Evolutionary conservation across 169 alveolate genomes (phyloP).

Genomic region (Plasmodium cynomolgi): DNA sequence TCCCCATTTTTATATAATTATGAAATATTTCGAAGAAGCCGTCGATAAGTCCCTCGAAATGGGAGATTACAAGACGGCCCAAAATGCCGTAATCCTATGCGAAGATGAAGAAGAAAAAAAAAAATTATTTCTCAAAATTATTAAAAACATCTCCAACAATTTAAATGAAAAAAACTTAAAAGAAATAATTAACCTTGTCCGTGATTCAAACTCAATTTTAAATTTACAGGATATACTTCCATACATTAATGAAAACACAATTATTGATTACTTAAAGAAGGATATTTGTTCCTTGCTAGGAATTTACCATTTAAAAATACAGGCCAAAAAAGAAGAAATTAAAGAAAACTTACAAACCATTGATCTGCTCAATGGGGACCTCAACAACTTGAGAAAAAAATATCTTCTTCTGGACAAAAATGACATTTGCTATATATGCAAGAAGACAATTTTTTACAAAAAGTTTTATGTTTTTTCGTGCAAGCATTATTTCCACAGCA

Average conservation of each 20-base stretch:
- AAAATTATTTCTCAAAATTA: constrained; percentile 73
- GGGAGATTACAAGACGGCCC: constrained; percentile 58
- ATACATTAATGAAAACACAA: constrained; percentile 63
- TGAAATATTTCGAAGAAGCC: constrained; percentile 76
- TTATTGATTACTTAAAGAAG: constrained; percentile 61
- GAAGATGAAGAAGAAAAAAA: constrained; percentile 77
- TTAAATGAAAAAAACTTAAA: constrained; percentile 63
- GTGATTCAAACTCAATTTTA: constrained; percentile 68
- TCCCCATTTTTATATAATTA: constrained; percentile 67
- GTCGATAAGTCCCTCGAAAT: constrained; percentile 71
- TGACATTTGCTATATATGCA: constrained; percentile 74
- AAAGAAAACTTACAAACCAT: constrained; percentile 65
- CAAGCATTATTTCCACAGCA: constrained; percentile 73
- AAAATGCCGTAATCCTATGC: constrained; percentile 60
- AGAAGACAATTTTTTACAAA: constrained; percentile 59
- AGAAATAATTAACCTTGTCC: constrained; percentile 67
- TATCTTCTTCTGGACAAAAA: constrained; percentile 38
- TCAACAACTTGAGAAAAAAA: constrained; percentile 45
- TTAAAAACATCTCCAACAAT: constrained; percentile 65
- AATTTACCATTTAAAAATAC: constrained; percentile 63
- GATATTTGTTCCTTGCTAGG: constrained; percentile 71
- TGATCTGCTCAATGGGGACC: constrained; percentile 56
- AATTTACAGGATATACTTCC: constrained; percentile 74
- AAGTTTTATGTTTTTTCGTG: constrained; percentile 74
- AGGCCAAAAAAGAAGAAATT: constrained; percentile 75